Evolutionary conservation across 2,329 filamentous ascomycete genomes (phyloP).

Genomic region (Grosmannia serpens): DNA sequence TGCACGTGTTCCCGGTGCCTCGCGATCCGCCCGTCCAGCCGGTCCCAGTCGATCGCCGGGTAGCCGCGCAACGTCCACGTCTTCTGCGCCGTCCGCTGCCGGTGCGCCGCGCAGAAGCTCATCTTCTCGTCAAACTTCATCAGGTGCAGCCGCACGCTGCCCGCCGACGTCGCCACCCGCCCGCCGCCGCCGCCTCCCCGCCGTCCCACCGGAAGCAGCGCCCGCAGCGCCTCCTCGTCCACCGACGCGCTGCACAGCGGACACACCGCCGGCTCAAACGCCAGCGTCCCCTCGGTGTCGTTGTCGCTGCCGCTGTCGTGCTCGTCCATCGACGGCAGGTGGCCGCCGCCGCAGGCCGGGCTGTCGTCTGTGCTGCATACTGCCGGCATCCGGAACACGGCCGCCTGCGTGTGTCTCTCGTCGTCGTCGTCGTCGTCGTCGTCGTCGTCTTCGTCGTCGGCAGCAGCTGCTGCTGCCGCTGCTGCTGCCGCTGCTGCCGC

Average conservation of each 20-base stretch:
- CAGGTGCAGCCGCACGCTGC: slow-evolving; percentile 3
- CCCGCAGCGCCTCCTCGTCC: slow-evolving; percentile 38
- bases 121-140: slow-evolving; percentile 48
- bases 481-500: neutral
- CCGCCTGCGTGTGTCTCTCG: neutral
- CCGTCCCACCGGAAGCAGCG: neutral
- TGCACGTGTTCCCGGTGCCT: slow-evolving; percentile 44
- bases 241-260: slow-evolving; percentile 57
- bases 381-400: slow-evolving; percentile 4
- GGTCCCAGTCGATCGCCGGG: slow-evolving; percentile 59
- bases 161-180: slow-evolving; percentile 17
- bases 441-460: neutral
- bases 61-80: slow-evolving; percentile 45
- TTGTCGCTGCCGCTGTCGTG: neutral
- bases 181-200: neutral
- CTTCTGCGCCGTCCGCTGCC: slow-evolving; percentile 37
- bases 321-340: neutral
- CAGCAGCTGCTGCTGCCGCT: neutral
- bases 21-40: slow-evolving; percentile 46
- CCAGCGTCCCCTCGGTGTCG: slow-evolving; percentile 5
- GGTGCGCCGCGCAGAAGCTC: slow-evolving; percentile 54
- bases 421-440: neutral
- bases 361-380: neutral
- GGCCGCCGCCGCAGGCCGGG: neutral
- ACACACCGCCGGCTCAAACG: slow-evolving; percentile 29